Base-by-base conservation (phyloP, 805 yeast species). In the Spathaspora sp. region DNA sequence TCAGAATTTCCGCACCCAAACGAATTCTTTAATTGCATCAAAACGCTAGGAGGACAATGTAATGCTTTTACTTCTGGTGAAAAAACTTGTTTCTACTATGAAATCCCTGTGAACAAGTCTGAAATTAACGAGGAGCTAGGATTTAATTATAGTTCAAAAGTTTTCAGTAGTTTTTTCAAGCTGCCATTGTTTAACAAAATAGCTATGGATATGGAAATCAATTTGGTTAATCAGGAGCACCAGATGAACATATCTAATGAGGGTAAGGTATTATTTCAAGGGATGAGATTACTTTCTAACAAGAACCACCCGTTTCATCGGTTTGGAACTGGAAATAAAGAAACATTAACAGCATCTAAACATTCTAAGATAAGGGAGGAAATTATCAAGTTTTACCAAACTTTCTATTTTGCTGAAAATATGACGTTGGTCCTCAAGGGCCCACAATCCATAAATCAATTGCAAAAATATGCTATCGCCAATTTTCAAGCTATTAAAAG, bases 31-130 rank as follows among this genome's bases (percentile, higher is more conserved):
- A 75, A 76, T 28, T 49, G 65, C 5, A 59, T 86, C 0, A 57
- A 73, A 0, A 62, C 72, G 28, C 64, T 73, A 38, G 85, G 86
- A 17, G 94, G 94, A 1, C 56, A 69, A 0, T 66, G 76, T 48
- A 87, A 86, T 65, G 96, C 94, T 0, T 80, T 68, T 55, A 87
- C 96, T 0, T 79, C 86, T 0, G 86, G 85, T 2, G 88, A 83
- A 54, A 79, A 75, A 49, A 86, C 93, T 0, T 74, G 82, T 14
- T 87, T 79, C 61, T 81, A 77, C 56, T 85, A 84, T 60, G 85
- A 84, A 57, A 63, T 85, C 1, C 89, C 91, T 0, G 62, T 76
- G 0, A 70, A 64, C 49, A 63, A 72, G 12, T 56, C 60, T 3
- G 43, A 51, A 46, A 55, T 57, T 12, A 38, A 50, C 12, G 63